These are phyloP conservation scores for Fusarium sp. DNA, from an alignment of 2,329 filamentous ascomycete species.

Conservation along the genomic window DNA sequence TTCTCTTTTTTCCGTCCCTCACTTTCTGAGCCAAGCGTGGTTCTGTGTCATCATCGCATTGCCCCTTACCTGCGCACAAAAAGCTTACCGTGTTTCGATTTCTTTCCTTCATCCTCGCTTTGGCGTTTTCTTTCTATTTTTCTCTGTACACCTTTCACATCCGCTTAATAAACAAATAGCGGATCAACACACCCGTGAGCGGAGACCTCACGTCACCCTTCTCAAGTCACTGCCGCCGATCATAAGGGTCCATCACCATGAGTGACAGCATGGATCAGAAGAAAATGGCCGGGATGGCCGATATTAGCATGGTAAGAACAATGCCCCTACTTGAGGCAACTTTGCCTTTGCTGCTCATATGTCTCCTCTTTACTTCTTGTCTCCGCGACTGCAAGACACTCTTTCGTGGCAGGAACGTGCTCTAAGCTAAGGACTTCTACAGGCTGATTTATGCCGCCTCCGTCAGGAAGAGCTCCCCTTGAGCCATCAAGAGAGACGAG, in stretches of 20 bases:
- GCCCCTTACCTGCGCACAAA: not conserved
- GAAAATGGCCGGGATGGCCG: not conserved
- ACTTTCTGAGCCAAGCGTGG: not conserved
- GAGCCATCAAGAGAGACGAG: slow-evolving; percentile 9
- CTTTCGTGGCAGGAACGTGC: not conserved
- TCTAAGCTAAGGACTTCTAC: not conserved
- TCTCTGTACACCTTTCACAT: not conserved
- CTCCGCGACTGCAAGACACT: not conserved
- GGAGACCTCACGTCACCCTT: too few relatives aligned
- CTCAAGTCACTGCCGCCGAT: too few relatives aligned
- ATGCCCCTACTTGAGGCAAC: too few relatives aligned
- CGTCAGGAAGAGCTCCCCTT: slow-evolving; percentile 43
- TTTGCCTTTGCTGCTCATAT: not conserved
- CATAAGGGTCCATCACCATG: slow-evolving; percentile 18
- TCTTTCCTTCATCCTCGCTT: not conserved
- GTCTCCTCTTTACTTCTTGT: too few relatives aligned
- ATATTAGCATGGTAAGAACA: slow-evolving; percentile 31
- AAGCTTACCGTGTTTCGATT: not conserved
- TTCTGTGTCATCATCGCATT: not conserved
- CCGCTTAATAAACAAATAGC: not conserved
- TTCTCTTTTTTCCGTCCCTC: not conserved
- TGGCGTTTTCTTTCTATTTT: not conserved
- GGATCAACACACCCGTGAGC: too few relatives aligned
- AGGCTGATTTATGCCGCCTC: slow-evolving; percentile 38
- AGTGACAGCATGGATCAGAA: slow-evolving; percentile 17